A percentile compares a stretch with the other conserved stretches of the same genome.
Conservation (phyloP, 164 flowering plant genomes). For the Amborella trichopoda region DNA sequence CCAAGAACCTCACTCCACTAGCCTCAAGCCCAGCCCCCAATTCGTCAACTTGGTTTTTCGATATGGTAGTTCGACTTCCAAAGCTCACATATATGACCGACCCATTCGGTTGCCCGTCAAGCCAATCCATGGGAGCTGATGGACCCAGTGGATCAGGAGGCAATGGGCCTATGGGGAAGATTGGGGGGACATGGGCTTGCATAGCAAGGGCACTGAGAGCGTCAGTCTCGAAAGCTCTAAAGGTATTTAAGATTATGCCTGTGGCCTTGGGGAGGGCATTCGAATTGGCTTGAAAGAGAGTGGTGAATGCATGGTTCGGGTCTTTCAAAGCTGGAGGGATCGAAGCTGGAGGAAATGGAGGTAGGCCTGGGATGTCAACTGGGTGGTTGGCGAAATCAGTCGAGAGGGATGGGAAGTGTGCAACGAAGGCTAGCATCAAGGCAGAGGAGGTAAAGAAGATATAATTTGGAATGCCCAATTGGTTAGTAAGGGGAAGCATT, state of each 20-base stretch:
- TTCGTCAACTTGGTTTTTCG: constrained; percentile 31
- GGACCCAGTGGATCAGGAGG: too few relatives aligned
- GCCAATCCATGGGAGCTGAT: too few relatives aligned
- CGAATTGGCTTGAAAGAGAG: constrained; percentile 10
- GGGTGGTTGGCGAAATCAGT: background rate
- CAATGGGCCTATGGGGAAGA: constrained; percentile 33
- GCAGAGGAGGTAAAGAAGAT: constrained; percentile 29
- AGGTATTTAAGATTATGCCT: constrained; percentile 33
- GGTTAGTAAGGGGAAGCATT: constrained; percentile 1
- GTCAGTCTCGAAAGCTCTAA: constrained; percentile 22
- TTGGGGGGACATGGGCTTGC: constrained; percentile 21
- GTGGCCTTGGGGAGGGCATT: constrained; percentile 8
- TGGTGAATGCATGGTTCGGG: constrained; percentile 9
- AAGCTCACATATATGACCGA: constrained; percentile 45
- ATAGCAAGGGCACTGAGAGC: constrained; percentile 19
- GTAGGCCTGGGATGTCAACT: constrained; percentile 17
- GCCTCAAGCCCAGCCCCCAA: constrained; percentile 25
- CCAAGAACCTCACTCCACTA: constrained; percentile 27
- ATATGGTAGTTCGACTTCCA: constrained; percentile 38
- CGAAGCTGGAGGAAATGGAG: constrained; percentile 20
- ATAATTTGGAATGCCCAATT: constrained; percentile 19
- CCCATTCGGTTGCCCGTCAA: constrained; percentile 22
- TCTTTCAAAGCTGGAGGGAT: constrained; percentile 19
- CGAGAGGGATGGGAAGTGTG: constrained; percentile 8
- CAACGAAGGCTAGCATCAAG: constrained; percentile 20